Evolutionary conservation across 2,329 filamentous ascomycete genomes (phyloP).

Genomic region (Cercospora beticola): DNA sequence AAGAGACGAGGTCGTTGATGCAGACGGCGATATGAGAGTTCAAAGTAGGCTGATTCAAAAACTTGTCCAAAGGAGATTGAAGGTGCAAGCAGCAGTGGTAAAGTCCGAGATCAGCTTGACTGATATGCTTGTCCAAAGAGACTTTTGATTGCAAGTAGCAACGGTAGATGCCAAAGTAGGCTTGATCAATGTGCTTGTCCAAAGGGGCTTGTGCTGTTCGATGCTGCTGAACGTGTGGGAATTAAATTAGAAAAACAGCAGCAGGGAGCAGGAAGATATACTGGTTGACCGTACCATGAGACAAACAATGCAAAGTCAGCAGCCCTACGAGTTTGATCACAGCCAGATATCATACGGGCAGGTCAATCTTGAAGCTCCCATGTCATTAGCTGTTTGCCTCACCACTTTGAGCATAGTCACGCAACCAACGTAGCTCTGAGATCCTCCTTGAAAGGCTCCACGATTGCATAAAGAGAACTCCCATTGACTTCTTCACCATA

Average conservation of each 20-base stretch:
- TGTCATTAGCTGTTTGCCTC: neutral
- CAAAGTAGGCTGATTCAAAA: neutral
- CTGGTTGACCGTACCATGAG: neutral
- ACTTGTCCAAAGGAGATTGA: neutral
- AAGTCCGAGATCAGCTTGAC: neutral
- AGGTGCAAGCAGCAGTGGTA: neutral
- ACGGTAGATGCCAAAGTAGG: neutral
- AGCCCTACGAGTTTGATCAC: neutral
- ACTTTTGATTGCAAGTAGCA: neutral
- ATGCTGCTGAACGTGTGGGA: neutral
- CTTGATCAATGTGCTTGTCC: neutral
- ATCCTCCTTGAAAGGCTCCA: no score
- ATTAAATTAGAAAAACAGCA: neutral
- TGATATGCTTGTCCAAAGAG: neutral
- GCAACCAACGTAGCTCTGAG: no score
- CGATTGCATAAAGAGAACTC: no score
- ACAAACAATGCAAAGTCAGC: neutral
- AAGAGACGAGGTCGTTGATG: neutral
- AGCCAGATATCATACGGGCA: neutral
- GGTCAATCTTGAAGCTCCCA: neutral
- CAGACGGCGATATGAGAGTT: neutral
- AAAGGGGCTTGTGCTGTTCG: neutral
- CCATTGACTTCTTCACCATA: no score
- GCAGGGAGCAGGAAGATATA: neutral
- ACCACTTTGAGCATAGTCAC: no score